phyloP scores from a whole-genome alignment of 2,329 filamentous ascomycete genomes.

The Chaetomium strumarium region DNA sequence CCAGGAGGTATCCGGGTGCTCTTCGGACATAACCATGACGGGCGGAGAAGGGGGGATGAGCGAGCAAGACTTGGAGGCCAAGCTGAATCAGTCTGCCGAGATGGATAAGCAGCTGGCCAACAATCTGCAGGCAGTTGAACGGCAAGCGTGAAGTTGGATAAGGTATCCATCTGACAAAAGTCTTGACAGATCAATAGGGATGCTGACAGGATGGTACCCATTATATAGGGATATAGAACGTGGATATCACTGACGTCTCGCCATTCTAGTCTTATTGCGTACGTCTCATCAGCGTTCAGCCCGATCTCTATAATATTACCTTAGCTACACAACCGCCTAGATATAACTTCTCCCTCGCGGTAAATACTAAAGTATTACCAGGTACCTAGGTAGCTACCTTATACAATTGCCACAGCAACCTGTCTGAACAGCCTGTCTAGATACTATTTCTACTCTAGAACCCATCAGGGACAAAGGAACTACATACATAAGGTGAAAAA shows the following conservation, averaged over 20 bases:
- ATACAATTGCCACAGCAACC: neutral
- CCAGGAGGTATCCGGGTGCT: constrained; percentile 37
- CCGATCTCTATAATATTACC: too few relatives aligned
- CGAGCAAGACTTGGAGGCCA: constrained; percentile 35
- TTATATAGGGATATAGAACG: too few relatives aligned
- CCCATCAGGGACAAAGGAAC: neutral
- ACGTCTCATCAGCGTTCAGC: too few relatives aligned
- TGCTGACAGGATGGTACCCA: too few relatives aligned
- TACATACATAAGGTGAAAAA: neutral
- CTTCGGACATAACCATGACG: constrained; percentile 24
- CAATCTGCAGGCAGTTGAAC: constrained; percentile 5
- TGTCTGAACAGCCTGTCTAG: neutral
- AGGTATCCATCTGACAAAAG: neutral
- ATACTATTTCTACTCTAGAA: neutral
- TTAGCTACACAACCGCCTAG: too few relatives aligned
- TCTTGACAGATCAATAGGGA: too few relatives aligned
- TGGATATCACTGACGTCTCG: too few relatives aligned
- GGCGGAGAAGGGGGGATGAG: constrained; percentile 18
- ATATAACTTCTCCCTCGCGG: too few relatives aligned
- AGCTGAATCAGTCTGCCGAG: constrained; percentile 25
- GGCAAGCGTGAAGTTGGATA: neutral
- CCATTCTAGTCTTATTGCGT: too few relatives aligned
- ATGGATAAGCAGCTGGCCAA: constrained; percentile 31
- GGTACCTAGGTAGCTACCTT: neutral
- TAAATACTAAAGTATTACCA: neutral